phyloP scores from a whole-genome alignment of 805 yeast genomes.

The Candida xiaguanensis region DNA sequence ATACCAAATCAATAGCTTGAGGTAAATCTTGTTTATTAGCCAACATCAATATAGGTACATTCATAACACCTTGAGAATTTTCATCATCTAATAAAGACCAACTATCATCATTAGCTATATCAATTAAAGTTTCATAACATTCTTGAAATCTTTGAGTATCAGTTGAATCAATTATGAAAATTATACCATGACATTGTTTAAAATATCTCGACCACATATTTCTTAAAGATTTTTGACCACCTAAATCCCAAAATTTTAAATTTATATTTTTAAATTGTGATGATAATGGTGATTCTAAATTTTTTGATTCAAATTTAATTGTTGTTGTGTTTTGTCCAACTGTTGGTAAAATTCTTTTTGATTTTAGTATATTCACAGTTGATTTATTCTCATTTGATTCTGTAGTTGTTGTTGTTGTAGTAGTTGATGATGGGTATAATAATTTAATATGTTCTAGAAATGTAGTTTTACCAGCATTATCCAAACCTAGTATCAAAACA shows the following conservation, averaged over 20 bases:
- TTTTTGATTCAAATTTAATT: constrained; percentile 34
- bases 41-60: constrained; percentile 88
- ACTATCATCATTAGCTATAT: constrained; percentile 38
- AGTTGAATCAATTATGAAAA: constrained; percentile 89
- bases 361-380: constrained; percentile 24
- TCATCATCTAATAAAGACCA: constrained; percentile 32
- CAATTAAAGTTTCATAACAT: constrained; percentile 62
- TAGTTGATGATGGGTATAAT: constrained; percentile 26
- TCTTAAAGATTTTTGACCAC: constrained; percentile 87
- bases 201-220: constrained; percentile 87
- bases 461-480: constrained; percentile 91
- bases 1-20: constrained; percentile 42
- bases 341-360: constrained; percentile 78
- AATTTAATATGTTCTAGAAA: constrained; percentile 39
- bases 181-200: constrained; percentile 81
- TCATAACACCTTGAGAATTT: constrained; percentile 27
- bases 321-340: constrained; percentile 83
- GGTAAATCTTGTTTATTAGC: constrained; percentile 89
- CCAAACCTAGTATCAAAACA: constrained; percentile 76
- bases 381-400: constrained; percentile 7
- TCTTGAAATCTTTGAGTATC: constrained; percentile 81
- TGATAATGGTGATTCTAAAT: constrained; percentile 27
- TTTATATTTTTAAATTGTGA: constrained; percentile 40
- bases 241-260: constrained; percentile 92
- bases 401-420: constrained; percentile 13